These are phyloP conservation scores for Candida xiaguanensis DNA, from an alignment of 805 yeast species.

Conservation along the genomic window DNA sequence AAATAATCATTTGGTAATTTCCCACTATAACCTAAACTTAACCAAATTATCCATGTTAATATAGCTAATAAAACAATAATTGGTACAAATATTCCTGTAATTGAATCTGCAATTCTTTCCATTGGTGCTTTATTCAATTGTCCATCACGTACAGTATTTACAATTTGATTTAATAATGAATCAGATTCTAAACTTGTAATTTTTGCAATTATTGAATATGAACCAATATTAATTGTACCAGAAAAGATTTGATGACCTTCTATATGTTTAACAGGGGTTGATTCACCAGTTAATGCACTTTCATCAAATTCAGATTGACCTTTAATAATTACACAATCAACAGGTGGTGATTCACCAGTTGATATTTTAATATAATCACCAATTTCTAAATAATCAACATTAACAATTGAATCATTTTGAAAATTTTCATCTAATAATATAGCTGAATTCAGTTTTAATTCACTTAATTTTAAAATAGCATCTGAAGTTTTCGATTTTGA, in stretches of 20 bases:
- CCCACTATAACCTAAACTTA: constrained; percentile 52
- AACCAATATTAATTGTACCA: constrained; percentile 68
- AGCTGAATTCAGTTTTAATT: constrained; percentile 49
- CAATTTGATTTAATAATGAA: constrained; percentile 67
- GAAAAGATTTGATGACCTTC: constrained; percentile 68
- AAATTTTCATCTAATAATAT: constrained; percentile 29
- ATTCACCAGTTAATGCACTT: constrained; percentile 61
- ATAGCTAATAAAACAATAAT: constrained; percentile 58
- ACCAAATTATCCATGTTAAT: constrained; percentile 67
- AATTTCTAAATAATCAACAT: constrained; percentile 45
- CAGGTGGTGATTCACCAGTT: constrained; percentile 60
- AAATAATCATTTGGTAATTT: constrained; percentile 51
- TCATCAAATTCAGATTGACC: constrained; percentile 54
- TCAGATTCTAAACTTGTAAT: constrained; percentile 58
- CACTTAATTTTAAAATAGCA: constrained; percentile 52
- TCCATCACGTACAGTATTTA: constrained; percentile 67
- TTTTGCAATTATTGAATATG: constrained; percentile 49
- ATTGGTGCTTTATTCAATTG: constrained; percentile 71
- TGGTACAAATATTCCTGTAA: constrained; percentile 75
- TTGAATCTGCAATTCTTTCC: constrained; percentile 62
- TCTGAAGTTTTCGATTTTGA: constrained; percentile 67
- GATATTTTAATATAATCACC: constrained; percentile 48
- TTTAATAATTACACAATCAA: constrained; percentile 49
- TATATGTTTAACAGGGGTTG: constrained; percentile 52
- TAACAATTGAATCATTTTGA: constrained; percentile 29